These are phyloP conservation scores for Aureococcus anophagefferens DNA, from an alignment of 108 stramenopile species.

Conservation along the genomic window DNA sequence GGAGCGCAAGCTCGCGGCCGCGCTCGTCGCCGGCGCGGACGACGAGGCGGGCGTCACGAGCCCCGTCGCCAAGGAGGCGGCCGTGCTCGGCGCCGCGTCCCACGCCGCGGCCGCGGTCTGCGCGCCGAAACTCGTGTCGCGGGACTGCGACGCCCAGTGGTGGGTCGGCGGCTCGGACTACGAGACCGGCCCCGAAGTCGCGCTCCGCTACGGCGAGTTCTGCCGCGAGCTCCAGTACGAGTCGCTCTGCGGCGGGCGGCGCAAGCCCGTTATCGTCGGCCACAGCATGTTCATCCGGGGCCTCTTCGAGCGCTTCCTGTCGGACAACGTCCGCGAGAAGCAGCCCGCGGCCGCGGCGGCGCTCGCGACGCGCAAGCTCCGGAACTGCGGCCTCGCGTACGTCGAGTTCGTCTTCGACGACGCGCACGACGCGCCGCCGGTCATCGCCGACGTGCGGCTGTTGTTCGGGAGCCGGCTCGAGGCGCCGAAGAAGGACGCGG, in stretches of 20 bases:
- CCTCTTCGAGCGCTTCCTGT: neutral
- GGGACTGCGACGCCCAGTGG: neutral
- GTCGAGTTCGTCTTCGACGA: neutral
- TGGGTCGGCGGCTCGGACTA: neutral
- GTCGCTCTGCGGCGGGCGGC: neutral
- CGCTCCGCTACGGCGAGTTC: neutral
- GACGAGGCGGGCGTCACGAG: neutral
- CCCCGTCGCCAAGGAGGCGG: neutral
- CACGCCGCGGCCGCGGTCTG: too few species aligned
- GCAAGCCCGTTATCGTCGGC: neutral
- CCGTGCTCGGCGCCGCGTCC: neutral
- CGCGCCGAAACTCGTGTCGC: too few species aligned
- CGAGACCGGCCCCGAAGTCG: neutral
- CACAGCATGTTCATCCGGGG: neutral
- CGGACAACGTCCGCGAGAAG: too few species aligned
- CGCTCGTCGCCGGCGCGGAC: neutral
- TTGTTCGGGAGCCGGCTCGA: neutral
- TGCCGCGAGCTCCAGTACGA: neutral
- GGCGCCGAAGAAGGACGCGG: too few species aligned
- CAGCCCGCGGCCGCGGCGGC: neutral
- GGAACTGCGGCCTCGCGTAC: neutral
- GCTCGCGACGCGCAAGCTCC: neutral
- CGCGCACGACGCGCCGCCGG: neutral
- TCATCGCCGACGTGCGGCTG: neutral
- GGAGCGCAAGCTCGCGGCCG: neutral